These are phyloP conservation scores for Dipodascopsis uninucleata DNA, from an alignment of 805 yeast species.

Conservation along the genomic window DNA sequence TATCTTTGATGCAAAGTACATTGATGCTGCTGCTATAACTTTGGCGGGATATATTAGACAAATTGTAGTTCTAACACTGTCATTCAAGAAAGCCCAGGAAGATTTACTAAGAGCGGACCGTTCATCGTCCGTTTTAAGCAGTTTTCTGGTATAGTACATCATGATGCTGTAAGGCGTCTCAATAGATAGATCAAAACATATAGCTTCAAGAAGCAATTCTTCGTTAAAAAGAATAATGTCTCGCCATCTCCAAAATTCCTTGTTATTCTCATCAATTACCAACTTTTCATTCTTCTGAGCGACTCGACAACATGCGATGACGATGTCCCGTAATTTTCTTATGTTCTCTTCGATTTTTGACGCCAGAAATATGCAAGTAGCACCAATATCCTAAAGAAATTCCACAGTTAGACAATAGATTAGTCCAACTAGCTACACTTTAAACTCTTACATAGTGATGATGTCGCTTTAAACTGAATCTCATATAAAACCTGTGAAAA, in stretches of 20 bases:
- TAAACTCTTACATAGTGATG: constrained; percentile 40
- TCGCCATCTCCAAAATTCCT: constrained; percentile 51
- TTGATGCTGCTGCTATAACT: constrained; percentile 40
- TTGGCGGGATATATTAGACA: constrained; percentile 35
- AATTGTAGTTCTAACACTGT: constrained; percentile 39
- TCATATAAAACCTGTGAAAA: constrained; percentile 52
- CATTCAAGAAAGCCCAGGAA: constrained; percentile 41
- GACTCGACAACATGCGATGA: constrained; percentile 46
- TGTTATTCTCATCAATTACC: constrained; percentile 44
- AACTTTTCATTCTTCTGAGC: constrained; percentile 44
- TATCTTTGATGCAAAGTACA: constrained; percentile 36
- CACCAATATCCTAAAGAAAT: constrained; percentile 43
- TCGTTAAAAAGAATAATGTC: constrained; percentile 47
- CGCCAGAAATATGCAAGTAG: constrained; percentile 50
- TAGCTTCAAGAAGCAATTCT: constrained; percentile 43
- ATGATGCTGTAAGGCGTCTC: constrained; percentile 33
- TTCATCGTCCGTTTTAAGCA: constrained; percentile 23
- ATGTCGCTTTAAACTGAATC: constrained; percentile 41
- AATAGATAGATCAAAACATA: constrained; percentile 47
- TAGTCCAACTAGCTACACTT: neutral
- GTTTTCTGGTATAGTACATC: constrained; percentile 23
- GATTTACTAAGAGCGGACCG: constrained; percentile 30
- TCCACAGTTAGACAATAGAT: neutral
- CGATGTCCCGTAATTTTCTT: constrained; percentile 48
- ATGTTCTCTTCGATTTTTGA: constrained; percentile 53